Evolutionary conservation across 768 basidiomycete species (phyloP).

Genomic region (Kockovaella imperatae): DNA sequence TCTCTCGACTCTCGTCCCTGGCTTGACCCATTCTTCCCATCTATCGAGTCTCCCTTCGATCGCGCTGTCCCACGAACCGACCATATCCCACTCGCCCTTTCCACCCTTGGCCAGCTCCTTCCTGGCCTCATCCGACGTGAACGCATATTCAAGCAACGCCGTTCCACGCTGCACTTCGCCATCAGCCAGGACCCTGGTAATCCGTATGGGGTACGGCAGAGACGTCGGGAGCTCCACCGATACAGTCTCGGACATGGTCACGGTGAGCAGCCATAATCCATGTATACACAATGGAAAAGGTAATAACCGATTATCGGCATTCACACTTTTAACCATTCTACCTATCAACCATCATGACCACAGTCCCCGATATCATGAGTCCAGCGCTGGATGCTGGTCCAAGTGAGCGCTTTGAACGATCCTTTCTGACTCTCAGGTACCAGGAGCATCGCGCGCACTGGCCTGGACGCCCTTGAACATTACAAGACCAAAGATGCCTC

Average conservation of each 20-base stretch:
- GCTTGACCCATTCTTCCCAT: constrained; percentile 50
- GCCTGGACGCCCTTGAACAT: constrained; percentile 60
- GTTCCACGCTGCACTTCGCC: constrained; percentile 59
- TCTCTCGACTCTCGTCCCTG: constrained; percentile 22
- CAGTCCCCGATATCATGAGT: too few species aligned
- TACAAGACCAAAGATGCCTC: constrained; percentile 52
- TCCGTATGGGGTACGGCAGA: constrained; percentile 80
- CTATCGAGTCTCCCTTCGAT: constrained; percentile 67
- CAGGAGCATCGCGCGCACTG: constrained; percentile 11
- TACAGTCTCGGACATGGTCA: not conserved
- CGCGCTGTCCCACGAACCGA: constrained; percentile 84
- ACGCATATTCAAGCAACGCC: constrained; percentile 67
- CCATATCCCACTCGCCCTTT: constrained; percentile 50
- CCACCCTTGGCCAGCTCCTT: constrained; percentile 37
- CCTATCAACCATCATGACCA: too few species aligned
- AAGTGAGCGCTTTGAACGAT: too few species aligned
- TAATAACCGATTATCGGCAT: too few species aligned
- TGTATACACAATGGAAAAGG: too few species aligned
- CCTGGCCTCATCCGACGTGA: constrained; percentile 50
- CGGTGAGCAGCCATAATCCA: too few species aligned
- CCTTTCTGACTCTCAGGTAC: constrained; percentile 6
- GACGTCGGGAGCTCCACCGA: constrained; percentile 52
- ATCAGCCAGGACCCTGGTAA: constrained; percentile 60
- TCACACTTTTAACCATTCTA: too few species aligned
- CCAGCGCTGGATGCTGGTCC: too few species aligned